Evolutionary conservation across 2,329 filamentous ascomycete genomes (phyloP), one percentile per base, ranked within the genome.

Genomic region (Penicillium occitanis): DNA sequence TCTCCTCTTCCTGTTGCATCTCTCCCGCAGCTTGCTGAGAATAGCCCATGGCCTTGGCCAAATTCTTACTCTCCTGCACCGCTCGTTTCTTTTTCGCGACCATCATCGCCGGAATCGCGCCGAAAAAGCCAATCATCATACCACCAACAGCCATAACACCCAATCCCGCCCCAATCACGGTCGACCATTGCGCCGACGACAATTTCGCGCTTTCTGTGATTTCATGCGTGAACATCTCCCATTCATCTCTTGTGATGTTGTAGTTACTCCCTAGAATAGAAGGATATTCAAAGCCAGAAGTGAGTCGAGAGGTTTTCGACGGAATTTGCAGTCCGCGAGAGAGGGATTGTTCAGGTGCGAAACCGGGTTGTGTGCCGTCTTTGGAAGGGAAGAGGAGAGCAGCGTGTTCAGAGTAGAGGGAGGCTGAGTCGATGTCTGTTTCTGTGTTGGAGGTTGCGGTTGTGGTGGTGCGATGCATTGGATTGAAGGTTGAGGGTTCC

Each of bases 281-380:
- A 1, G 75, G 75, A 62, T 75, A 77, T 13, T 70, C 68, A 63
- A 77, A 77, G 17, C 75, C 74, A 0, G 75, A 77, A 28, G 71
- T 73, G 51, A 72, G 68, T 22, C 68, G 65, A 5, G 61, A 59
- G 1, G 71, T 71, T 30, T 71, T 70, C 1, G 74, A 72, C 1
- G 75, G 75, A 11, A 77, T 68, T 68, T 77, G 75, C 0, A 77
- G 69, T 0, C 73, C 75, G n/a, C 71, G 69, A 0, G 63, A 67
- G 0, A 76, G 66, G 46, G 63, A 51, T 42, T 66, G 61, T 37
- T 68, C 68, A 6, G 63, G 42, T 17, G 70, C 71, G 17, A 73
- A 68, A 0, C 73, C 71, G 1, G 70, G 69, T 11, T 70, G 68
- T 14, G 46, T 59, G 6, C 66, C 63, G 33, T 67, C 30, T 2